These are phyloP conservation scores for Candida glucosophila DNA, from an alignment of 1,139 yeast genomes.

Conservation along the genomic window DNA sequence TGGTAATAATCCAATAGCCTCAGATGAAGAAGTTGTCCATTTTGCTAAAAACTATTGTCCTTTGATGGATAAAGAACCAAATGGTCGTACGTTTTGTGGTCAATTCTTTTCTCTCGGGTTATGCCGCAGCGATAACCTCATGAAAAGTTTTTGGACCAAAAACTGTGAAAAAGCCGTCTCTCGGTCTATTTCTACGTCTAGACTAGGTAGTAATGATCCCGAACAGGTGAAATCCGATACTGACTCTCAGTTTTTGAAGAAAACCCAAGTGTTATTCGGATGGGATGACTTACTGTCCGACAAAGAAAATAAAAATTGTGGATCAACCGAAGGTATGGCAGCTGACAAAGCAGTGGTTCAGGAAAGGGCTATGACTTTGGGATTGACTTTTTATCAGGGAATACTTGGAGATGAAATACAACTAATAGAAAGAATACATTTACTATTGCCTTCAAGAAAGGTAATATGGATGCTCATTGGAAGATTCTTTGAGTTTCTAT, in stretches of 20 bases:
- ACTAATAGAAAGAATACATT: slow-evolving; percentile 24
- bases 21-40: slow-evolving; percentile 9
- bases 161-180: too few species aligned
- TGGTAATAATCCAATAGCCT: neutral
- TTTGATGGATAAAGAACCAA: slow-evolving; percentile 15
- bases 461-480: slow-evolving; percentile 39
- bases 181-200: slow-evolving; percentile 32
- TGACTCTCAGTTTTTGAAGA: too few species aligned
- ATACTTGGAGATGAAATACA: slow-evolving; percentile 19
- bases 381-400: slow-evolving; percentile 16
- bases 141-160: too few species aligned
- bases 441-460: slow-evolving; percentile 33
- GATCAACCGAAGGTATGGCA: too few species aligned
- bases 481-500: slow-evolving; percentile 34
- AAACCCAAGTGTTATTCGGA: too few species aligned
- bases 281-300: too few species aligned
- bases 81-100: too few species aligned
- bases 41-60: slow-evolving; percentile 25
- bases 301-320: slow-evolving; percentile 1
- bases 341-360: too few species aligned
- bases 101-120: too few species aligned
- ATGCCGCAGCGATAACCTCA: too few species aligned
- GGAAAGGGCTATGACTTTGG: slow-evolving; percentile 19
- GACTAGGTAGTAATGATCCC: slow-evolving; percentile 7
- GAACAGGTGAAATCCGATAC: too few species aligned